Evolutionary conservation across 2,329 filamentous ascomycete species (phyloP), one percentile per base, ranked within the genome.

Genomic region (Tolypocladium guangdongense): DNA sequence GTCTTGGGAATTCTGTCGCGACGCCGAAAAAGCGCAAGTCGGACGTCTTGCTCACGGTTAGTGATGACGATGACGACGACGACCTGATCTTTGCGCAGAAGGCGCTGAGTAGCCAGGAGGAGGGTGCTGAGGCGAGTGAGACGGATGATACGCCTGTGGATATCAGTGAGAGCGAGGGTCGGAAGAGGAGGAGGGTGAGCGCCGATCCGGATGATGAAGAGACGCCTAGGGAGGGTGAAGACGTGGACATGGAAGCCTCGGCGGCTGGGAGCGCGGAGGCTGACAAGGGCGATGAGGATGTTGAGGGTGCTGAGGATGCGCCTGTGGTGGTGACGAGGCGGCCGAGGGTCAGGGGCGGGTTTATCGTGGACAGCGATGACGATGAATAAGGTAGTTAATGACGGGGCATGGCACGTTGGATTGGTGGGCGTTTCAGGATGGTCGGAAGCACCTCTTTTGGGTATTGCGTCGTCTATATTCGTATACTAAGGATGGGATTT

Each of bases 341-440:
- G 54, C 68, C 70, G 1, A 70, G 77, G 56, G 69, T 74, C 4
- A 73, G 73, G 51, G 74, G 75, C 20, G 80, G 80, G 0, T 83
- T 84, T 56, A 65, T 83, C 47, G 61, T 81, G 37, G 80, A 83
- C 60, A 82, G 80, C 56, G 81, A 81, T 62, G 81, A 84, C 49
- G 78, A 81, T 57, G 76, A 80, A 52, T 66, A 63, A 27, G n/a
- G n/a, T 52, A 52, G 32, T 30, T 24, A 10, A 32, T 32, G 18
- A 14, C 22, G 24, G 35, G 46, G 41, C 51, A 47, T 47, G 43
- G 18, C 27, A 33, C 11, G 10, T n/a, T 47, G 18, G 43, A 30
- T 47, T 14, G 43, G 27, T 27, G 43, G 43, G 27, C 43, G 43
- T 47, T 47, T n/a, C 20, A 4, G 11, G 18, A 47, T 20, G 27